Base-by-base conservation (phyloP, 139 green algal genomes). In the Picochlorum sp. region DNA sequence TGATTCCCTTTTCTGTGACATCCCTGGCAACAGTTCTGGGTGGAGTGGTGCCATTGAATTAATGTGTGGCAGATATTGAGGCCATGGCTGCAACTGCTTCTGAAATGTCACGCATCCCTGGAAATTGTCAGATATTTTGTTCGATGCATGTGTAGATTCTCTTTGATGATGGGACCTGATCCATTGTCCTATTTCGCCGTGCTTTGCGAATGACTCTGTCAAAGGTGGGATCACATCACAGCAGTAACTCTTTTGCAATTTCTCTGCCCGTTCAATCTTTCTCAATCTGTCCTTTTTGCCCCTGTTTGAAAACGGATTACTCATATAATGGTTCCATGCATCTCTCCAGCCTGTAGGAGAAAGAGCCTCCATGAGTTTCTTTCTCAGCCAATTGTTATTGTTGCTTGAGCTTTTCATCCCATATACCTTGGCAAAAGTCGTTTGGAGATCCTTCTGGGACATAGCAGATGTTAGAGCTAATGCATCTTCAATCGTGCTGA, bases 371-470 rank as follows among this genome's bases (percentile, higher is more conserved):
- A 79, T 56, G 30, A 79, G 67, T 62, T 79, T 79, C 23, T 75
- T 71, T 14, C 72, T 59, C 28, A 79, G 66, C 72, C 72, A 79
- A 16, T 51, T 60, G 60, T 79, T 79, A 41, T 79, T 79, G 61
- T 79, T 79, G 62, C 56, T 69, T 46, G 28, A 67, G 15, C 56
- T 65, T 21, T 62, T 51, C 5, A 69, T 58, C 8, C 61, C 61
- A 28, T 77, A 79, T 5, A 79, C 68, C 1, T 18, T 20, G 18
- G 52, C 28, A 28, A 79, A 79, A 46, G 59, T 64, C 2, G 51
- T 64, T 66, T 79, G 72, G 49, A 75, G 58, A 59, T 75, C 69
- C 3, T 51, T 37, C 41, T 75, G 69, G 38, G 69, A 49, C 69
- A 75, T 75, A 4, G 58, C 56, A 51, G 65, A 61, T 37, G 66